Base-by-base conservation (phyloP, 257 asterid species). In the Fraxinus cuspidata region DNA sequence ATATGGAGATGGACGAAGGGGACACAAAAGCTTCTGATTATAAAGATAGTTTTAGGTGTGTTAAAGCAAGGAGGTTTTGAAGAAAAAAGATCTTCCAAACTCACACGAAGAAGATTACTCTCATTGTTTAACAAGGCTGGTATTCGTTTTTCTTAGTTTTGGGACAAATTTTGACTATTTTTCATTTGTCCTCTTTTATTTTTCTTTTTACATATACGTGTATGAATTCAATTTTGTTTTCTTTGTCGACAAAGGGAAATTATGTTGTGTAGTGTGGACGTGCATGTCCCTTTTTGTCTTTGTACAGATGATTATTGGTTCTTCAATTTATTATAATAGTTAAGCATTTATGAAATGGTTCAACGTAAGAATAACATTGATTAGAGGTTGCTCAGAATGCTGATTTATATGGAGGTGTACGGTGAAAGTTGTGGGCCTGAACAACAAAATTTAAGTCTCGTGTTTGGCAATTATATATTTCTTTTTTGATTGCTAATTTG, bases 121-220 rank as follows among this genome's bases (percentile, higher is more conserved):
- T 84, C 98, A 60, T 80, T 92, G 60, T 94, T 94, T 70, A 90
- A 92, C 79, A 81, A 84, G 83, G 90, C 96, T 73, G 98, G 98
- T 13, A 90, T 94, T 71, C 98, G 90, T 85, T 94, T 94, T 79
- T 88, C 96, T 75, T 94, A 88, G 84, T 77, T 32, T 4, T 71
- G 38, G 74, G 65, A 44, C 72, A 71, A 67, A 37, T 72, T 72
- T 77, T 77, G 65, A 19, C 74, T 66, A 16, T 9, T 6, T 70
- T 37, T 42, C 49, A 3, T 34, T 18, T 10, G 3, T 74, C 0
- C 66, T 28, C 23, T 3, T 7, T 5, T 34, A 69, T 34, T 35
- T 37, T 1, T 8, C 12, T 8, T 37, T 37, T 37, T 8, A 37
- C 12, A 35, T 34, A 3, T 31, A 29, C 32, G 32, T 34, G 0